These are phyloP conservation scores for Plenodomus lindquistii DNA, from an alignment of 2,329 filamentous ascomycete species.

Conservation along the genomic window DNA sequence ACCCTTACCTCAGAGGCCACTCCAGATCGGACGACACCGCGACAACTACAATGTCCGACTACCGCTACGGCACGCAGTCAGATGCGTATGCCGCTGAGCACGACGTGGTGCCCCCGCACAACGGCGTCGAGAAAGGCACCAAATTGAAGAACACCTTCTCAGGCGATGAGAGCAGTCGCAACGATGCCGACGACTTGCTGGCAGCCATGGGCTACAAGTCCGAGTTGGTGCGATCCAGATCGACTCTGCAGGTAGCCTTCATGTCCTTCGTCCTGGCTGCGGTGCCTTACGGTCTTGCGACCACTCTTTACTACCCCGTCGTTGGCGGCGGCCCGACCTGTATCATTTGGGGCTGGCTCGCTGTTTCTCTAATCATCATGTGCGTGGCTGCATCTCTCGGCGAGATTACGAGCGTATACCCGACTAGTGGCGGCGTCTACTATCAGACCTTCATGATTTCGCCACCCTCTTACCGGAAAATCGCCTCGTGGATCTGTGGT, in stretches of 20 bases:
- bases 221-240: conserved; percentile 66
- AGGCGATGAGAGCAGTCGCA: conserved; percentile 27
- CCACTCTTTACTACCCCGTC: conserved; percentile 69
- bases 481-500: conserved; percentile 72
- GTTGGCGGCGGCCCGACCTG: conserved; percentile 68
- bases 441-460: conserved; percentile 79
- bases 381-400: conserved; percentile 70
- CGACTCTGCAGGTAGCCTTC: conserved; percentile 71
- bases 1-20: conserved; percentile 12
- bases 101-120: conserved; percentile 26
- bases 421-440: conserved; percentile 77
- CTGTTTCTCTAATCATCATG: conserved; percentile 69
- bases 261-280: conserved; percentile 78
- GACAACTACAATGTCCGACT: conserved; percentile 22
- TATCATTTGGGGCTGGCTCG: conserved; percentile 74
- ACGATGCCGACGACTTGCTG: conserved; percentile 64
- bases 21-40: conserved; percentile 12
- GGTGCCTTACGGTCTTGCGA: conserved; percentile 73
- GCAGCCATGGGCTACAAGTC: conserved; percentile 68
- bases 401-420: conserved; percentile 76
- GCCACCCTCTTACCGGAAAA: conserved; percentile 61
- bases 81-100: conserved; percentile 41
- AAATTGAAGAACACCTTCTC: conserved; percentile 28
- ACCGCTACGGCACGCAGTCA: conserved; percentile 39
- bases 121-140: conserved; percentile 28